Evolutionary conservation across 495 filamentous ascomycete genomes (phyloP), one percentile per base, ranked within the genome.

Genomic region (Aspergillus bertholletiae): DNA sequence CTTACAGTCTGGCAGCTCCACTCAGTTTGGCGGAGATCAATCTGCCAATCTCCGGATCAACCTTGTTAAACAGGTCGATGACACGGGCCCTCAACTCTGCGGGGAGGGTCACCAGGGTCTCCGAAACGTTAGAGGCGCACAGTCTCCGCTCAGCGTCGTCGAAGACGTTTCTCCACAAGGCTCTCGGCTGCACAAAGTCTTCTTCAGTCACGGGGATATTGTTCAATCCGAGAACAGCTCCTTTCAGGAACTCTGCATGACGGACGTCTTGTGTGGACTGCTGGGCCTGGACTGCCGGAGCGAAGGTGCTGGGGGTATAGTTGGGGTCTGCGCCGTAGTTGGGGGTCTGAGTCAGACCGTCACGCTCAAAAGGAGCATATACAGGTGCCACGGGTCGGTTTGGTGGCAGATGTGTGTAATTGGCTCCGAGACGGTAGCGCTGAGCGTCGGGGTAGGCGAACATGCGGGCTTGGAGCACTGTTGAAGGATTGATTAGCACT

Each of bases 361-460:
- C 86, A 26, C 87, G 82, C 72, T 89, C 83, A 75, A 83, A 89
- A 9, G 84, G 84, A 58, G 84, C 86, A 70, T 87, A 82, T 1
- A 71, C 64, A 57, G 83, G 73, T 44, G 70, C 61, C 56, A 54
- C 48, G 7, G 65, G 49, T 7, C 53, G 48, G 56, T 79, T 80
- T 32, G 67, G 52, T 5, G 79, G 84, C 8, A 87, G 75, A 45
- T 83, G 80, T 18, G 84, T 77, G 55, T 84, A 84, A 65, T 88
- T 88, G 23, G 78, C 78, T 5, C 87, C 87, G 17, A 89, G 78
- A 1, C 87, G 79, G 66, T 89, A 82, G 46, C 84, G 78, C 22
- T 81, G 78, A 0, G 87, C 82, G 54, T 89, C 87, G 1, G 81
- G 82, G 62, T 89, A 89, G 47, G 83, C 77, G 64, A 89, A 88